A percentile compares a stretch with the other conserved stretches of the same genome.
Evolutionary conservation across 768 basidiomycete genomes (phyloP).

Genomic region (Holtermannia corniformis): DNA sequence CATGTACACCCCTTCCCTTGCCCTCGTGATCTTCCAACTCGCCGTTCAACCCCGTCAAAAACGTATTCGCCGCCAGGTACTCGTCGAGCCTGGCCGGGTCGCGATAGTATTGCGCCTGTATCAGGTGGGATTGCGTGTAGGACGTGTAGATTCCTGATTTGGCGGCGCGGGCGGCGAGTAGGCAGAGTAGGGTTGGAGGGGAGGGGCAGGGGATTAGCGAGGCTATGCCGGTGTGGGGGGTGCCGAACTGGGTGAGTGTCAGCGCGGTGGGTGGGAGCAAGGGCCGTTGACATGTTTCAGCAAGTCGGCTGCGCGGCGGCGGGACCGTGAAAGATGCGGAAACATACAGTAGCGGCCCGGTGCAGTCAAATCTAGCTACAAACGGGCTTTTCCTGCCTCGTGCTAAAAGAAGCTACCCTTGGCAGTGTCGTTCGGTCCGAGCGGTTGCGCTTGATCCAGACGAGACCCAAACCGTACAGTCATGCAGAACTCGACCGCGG

Average conservation of each 20-base stretch:
- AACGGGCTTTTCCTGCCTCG: no score
- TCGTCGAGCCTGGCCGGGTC: conserved; percentile 41
- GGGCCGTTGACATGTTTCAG: no score
- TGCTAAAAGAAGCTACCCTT: no score
- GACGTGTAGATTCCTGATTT: conserved; percentile 34
- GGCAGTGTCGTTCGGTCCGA: no score
- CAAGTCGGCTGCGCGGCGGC: no score
- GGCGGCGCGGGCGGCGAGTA: conserved; percentile 36
- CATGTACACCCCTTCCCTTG: conserved; percentile 10
- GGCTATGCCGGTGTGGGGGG: conserved; percentile 41
- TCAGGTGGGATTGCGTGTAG: conserved; percentile 35
- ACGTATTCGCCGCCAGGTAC: conserved; percentile 35
- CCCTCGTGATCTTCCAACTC: conserved; percentile 14
- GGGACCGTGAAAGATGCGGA: no score
- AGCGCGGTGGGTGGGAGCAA: no score
- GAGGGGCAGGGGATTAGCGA: conserved; percentile 43
- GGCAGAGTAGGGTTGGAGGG: conserved; percentile 34
- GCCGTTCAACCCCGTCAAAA: conserved; percentile 41
- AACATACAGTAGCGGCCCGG: no score
- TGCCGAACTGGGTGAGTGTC: conserved; percentile 42
- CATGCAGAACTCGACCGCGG: no score
- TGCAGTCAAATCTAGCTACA: no score
- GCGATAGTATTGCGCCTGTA: conserved; percentile 44
- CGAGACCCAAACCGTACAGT: no score
- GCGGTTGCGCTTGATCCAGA: no score